Conservation (phyloP, 208 protist species). For the Trypanosoma cruzi region DNA sequence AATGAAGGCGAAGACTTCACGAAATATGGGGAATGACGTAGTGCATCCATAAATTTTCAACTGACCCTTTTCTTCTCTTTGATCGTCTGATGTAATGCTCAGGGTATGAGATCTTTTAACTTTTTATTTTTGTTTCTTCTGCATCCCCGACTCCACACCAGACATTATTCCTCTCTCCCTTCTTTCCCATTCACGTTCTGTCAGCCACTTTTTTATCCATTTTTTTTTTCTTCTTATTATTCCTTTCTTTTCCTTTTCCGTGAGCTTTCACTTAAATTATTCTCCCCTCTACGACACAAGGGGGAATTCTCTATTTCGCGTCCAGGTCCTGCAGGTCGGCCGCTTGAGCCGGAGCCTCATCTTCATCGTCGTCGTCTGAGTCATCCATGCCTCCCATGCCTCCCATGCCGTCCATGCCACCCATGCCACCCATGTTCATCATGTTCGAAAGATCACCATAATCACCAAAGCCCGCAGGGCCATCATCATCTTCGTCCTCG, state of each 20-base stretch:
- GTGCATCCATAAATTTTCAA: not conserved
- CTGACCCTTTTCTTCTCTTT: not conserved
- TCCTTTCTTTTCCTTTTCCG: constrained; percentile 1
- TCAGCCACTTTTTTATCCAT: not conserved
- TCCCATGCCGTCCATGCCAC: constrained; percentile 43
- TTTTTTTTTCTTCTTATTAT: not conserved
- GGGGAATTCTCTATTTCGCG: constrained; percentile 22
- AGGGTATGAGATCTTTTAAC: no score
- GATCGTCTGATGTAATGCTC: no score
- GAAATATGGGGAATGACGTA: not conserved
- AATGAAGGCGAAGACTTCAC: not conserved
- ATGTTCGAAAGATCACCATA: constrained; percentile 82
- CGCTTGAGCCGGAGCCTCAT: constrained; percentile 2
- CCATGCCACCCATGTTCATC: constrained; percentile 62
- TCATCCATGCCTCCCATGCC: constrained; percentile 68
- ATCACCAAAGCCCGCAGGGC: constrained; percentile 71
- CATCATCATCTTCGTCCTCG: constrained; percentile 85
- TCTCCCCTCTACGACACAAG: no score
- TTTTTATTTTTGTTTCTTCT: not conserved
- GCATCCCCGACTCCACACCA: not conserved
- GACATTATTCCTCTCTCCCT: not conserved
- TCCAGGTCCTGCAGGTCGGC: constrained; percentile 69
- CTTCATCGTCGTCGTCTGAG: constrained; percentile 36
- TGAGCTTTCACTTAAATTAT: no score
- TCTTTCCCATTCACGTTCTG: constrained; percentile 5